A percentile compares a stretch with the other conserved stretches of the same genome.
These are phyloP conservation scores for Umbelopsis ramanniana DNA, from an alignment of 192 early-diverging fungal species.

Conservation along the genomic window DNA sequence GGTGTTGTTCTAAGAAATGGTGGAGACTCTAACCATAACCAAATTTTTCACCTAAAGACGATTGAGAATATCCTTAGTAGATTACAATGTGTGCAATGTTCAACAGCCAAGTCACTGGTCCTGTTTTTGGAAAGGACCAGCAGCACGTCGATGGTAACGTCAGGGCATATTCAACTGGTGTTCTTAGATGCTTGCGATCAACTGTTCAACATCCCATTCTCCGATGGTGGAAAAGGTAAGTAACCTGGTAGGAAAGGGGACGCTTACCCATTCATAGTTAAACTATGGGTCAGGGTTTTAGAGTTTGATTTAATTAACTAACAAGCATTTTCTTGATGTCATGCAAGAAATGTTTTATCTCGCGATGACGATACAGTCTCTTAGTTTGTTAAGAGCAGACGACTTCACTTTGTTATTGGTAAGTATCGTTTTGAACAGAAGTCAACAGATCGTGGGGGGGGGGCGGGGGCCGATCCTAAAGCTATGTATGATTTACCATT, in stretches of 20 bases:
- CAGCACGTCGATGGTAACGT: neutral
- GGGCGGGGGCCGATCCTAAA: neutral
- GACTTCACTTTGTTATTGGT: constrained; percentile 8
- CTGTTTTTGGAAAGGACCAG: constrained; percentile 8
- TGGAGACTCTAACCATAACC: too few species aligned
- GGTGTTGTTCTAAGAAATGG: too few species aligned
- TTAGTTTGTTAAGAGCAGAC: constrained; percentile 13
- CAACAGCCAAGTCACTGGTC: neutral
- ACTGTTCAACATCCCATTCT: neutral
- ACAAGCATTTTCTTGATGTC: neutral
- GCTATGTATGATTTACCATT: too few species aligned
- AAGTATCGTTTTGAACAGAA: neutral
- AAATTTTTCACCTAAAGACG: neutral
- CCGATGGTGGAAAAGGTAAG: neutral
- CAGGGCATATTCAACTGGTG: neutral
- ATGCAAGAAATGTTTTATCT: constrained; percentile 2
- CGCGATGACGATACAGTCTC: constrained; percentile 2
- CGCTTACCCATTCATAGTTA: neutral
- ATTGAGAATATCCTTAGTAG: neutral
- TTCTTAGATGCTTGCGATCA: neutral
- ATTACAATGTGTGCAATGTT: constrained; percentile 11
- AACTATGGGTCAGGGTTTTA: neutral
- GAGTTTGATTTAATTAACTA: neutral
- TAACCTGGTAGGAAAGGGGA: neutral
- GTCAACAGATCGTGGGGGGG: too few species aligned